Conservation (phyloP, 2,329 filamentous ascomycete genomes). For the Ascochyta koolunga region DNA sequence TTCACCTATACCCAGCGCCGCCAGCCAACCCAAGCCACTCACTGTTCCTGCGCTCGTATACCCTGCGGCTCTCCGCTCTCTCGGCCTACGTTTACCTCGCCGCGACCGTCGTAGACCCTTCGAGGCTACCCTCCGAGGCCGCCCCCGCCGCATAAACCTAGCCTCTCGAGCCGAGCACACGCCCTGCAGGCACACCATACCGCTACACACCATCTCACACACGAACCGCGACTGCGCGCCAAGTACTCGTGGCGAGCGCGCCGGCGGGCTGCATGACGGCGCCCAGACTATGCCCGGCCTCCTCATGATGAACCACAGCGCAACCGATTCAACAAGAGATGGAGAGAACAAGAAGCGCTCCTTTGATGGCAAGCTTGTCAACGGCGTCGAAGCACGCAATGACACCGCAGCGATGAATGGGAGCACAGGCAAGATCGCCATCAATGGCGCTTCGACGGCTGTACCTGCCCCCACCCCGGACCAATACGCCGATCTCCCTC, state of each 20-base stretch:
- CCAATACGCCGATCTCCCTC: slow-evolving; percentile 49
- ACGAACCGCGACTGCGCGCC: slow-evolving; percentile 14
- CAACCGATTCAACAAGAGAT: slow-evolving; percentile 41
- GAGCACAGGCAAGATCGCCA: slow-evolving; percentile 10
- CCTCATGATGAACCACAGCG: slow-evolving; percentile 56
- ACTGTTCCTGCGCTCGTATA: background rate
- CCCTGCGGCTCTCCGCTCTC: background rate
- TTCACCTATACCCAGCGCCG: slow-evolving; percentile 13
- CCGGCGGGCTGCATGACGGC: slow-evolving; percentile 35
- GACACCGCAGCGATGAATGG: slow-evolving; percentile 24
- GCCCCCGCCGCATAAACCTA: background rate
- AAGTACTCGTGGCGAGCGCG: slow-evolving; percentile 36
- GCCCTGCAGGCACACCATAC: background rate
- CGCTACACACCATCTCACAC: background rate
- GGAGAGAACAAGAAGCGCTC: slow-evolving; percentile 39
- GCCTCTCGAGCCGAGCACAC: background rate
- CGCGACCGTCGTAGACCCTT: background rate
- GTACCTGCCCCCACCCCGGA: slow-evolving; percentile 19
- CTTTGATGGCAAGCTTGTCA: slow-evolving; percentile 38
- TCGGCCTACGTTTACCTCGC: background rate
- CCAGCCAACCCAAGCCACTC: slow-evolving; percentile 6
- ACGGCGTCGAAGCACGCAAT: slow-evolving; percentile 29
- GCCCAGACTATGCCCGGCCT: slow-evolving; percentile 55
- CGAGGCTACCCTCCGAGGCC: too few species aligned
- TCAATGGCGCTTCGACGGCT: slow-evolving; percentile 28